phyloP scores from a whole-genome alignment of 2,329 filamentous ascomycete species.

The Malbranchea zuffiana region DNA sequence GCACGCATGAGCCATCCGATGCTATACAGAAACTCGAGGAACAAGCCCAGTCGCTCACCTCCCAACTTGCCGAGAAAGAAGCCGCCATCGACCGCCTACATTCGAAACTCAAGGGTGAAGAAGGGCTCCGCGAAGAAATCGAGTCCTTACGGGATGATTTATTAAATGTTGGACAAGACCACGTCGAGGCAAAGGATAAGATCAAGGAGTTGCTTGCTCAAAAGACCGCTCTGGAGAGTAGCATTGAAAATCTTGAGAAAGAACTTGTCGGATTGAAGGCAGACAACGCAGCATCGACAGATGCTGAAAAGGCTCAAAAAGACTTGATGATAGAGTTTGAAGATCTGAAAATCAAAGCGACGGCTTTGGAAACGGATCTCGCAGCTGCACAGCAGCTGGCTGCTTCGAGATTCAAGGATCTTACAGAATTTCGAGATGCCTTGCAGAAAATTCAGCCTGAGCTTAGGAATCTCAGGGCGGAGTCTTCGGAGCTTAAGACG shows the following conservation, averaged over 20 bases:
- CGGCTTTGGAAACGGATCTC: slow-evolving; percentile 67
- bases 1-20: slow-evolving; percentile 3
- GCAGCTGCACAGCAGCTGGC: slow-evolving; percentile 78
- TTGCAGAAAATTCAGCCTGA: slow-evolving; percentile 81
- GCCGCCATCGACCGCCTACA: slow-evolving; percentile 60
- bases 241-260: slow-evolving; percentile 57
- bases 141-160: slow-evolving; percentile 73
- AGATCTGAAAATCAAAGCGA: slow-evolving; percentile 58
- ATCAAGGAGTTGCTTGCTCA: slow-evolving; percentile 59
- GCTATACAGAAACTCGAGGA: slow-evolving; percentile 22
- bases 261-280: slow-evolving; percentile 51
- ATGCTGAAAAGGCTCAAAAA: slow-evolving; percentile 41
- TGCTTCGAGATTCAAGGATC: slow-evolving; percentile 75
- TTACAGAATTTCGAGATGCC: slow-evolving; percentile 67
- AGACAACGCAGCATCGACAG: slow-evolving; percentile 37
- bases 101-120: slow-evolving; percentile 61
- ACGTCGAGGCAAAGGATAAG: slow-evolving; percentile 71
- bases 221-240: slow-evolving; percentile 54
- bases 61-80: slow-evolving; percentile 48
- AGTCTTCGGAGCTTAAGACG: slow-evolving; percentile 62
- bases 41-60: slow-evolving; percentile 27
- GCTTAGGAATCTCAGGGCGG: slow-evolving; percentile 63
- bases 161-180: slow-evolving; percentile 66
- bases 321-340: slow-evolving; percentile 56
- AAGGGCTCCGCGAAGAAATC: slow-evolving; percentile 73